Base-by-base conservation (phyloP, 495 filamentous ascomycete genomes). In the Wilcoxina mikolae region DNA sequence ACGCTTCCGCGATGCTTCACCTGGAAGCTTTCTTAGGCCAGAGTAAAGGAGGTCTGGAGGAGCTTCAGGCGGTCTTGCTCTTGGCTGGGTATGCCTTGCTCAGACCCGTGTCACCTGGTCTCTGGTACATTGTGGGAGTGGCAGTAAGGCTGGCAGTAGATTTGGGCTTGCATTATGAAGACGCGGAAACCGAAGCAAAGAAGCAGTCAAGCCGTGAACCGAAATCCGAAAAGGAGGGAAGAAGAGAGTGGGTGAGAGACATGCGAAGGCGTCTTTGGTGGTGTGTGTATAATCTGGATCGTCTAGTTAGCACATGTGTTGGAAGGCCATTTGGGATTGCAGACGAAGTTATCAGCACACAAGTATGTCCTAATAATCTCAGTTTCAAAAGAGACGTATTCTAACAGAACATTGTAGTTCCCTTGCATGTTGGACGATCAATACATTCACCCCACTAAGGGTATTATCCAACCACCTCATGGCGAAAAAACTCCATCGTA, bases 81-180 rank as follows among this genome's bases (percentile, higher is more conserved):
- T 72, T 96, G 42, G 90, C 90, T 28, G 85, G 86, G 38, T 94
- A 95, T 73, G 90, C 90, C 1, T 69, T 96, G 38, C 73, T 96
- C 57, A 75, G 90, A 58, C 90, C 90, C 2, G 86, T 96, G 45
- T 85, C 90, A 2, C 90, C 90, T 0, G 90, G 90, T 42, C 70
- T 96, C 25, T 96, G 90, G 90, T 96, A 96, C 66, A 96, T 96
- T 50, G 83, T 93, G 47, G 90, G 90, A 11, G 88, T 95, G 27
- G 90, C 90, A 2, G 82, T 89, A 57, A 82, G 90, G 56, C 65
- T 95, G 29, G 90, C 85, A 10, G 85, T 95, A 41, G 90, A 96
- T 65, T 74, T 95, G 18, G 91, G 90, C 28, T 73, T 96, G 39
- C 88, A 96, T 67, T 89, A 87, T 60, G 90, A 96, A 65, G 90